Base-by-base conservation (phyloP, 2,329 filamentous ascomycete genomes). In the Fusarium robinianum region DNA sequence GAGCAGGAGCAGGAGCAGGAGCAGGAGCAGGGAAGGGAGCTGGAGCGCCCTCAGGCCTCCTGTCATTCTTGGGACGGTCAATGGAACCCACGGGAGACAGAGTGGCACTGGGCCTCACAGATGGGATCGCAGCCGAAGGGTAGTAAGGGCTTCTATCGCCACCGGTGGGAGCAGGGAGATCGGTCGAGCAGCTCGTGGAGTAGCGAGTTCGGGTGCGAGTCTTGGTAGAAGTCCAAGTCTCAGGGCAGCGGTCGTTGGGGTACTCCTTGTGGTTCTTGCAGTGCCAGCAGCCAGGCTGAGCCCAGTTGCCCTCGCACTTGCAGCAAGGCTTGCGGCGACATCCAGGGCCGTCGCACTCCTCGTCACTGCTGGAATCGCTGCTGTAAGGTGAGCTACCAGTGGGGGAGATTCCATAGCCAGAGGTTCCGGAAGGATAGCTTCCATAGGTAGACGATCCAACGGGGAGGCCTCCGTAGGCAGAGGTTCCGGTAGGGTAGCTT, bases 251-350 rank as follows among this genome's bases (percentile, higher is more conserved):
- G 17, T 46, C 40, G 10, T 48, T 49, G 16, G 50, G 17, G 38
- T 47, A 58, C 19, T 49, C 43, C 49, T 54, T 46, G 33, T 45
- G 37, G 15, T 44, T 50, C 46, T 63, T 64, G 58, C 62, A 64
- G 46, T 64, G 60, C 59, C 57, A 61, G 48, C 62, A 64, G 35
- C 62, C 60, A 35, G 62, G 62, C 42, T 61, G 55, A 12, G 62
- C 62, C 58, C 58, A 63, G 31, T 60, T 34, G 6, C 48, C 49
- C 19, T 55, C 47, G 40, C 59, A 63, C 51, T 64, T 49, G 25
- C 45, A 39, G 53, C 59, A 64, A 22, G 53, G 45, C 52, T 64
- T 62, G 30, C 51, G 54, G 22, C 47, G 37, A 45, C 59, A 61
- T 18, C 58, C 44, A 7, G 46, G 37, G 23, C 58, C 52, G n/a